Evolutionary conservation across 73 alveolate species (phyloP).

Genomic region (Paramecium sonneborni): DNA sequence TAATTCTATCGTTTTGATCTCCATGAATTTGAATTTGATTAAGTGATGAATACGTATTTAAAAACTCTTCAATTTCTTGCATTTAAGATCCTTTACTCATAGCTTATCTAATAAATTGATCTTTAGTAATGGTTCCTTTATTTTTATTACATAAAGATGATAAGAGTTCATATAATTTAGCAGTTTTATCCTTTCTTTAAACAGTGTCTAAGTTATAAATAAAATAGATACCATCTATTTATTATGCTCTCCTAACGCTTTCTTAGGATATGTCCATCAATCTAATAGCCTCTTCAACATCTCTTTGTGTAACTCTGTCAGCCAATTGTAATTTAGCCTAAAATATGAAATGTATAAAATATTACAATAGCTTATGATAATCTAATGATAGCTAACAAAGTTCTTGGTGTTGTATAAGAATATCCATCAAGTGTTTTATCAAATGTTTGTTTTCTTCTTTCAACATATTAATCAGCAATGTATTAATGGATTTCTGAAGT

Average conservation of each 20-base stretch:
- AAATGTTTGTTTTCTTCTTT: constrained; percentile 78
- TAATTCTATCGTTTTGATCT: constrained; percentile 7
- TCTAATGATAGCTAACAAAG: constrained; percentile 93
- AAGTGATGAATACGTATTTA: constrained; percentile 42
- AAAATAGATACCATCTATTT: background rate
- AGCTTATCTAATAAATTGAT: constrained; percentile 20
- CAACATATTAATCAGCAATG: constrained; percentile 88
- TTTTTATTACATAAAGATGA: constrained; percentile 38
- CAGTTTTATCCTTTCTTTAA: constrained; percentile 29
- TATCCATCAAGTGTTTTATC: constrained; percentile 85
- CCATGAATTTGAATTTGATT: constrained; percentile 10
- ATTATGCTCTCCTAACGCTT: constrained; percentile 51
- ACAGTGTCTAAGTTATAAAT: background rate
- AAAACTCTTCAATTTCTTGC: constrained; percentile 32
- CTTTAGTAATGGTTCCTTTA: background rate
- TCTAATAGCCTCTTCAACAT: constrained; percentile 93
- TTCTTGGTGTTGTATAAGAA: constrained; percentile 96
- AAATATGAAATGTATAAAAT: background rate
- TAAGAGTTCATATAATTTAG: constrained; percentile 59
- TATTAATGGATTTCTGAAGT: constrained; percentile 88
- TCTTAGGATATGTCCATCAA: constrained; percentile 76
- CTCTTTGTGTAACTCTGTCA: constrained; percentile 83
- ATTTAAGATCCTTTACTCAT: constrained; percentile 53
- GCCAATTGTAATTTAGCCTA: constrained; percentile 89
- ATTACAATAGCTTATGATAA: constrained; percentile 84